Percentiles rank a stretch among this genome's conserved stretches.
Evolutionary conservation across 2,329 filamentous ascomycete species (phyloP).

Genomic region (Zelopaecilomyces penicillatus): DNA sequence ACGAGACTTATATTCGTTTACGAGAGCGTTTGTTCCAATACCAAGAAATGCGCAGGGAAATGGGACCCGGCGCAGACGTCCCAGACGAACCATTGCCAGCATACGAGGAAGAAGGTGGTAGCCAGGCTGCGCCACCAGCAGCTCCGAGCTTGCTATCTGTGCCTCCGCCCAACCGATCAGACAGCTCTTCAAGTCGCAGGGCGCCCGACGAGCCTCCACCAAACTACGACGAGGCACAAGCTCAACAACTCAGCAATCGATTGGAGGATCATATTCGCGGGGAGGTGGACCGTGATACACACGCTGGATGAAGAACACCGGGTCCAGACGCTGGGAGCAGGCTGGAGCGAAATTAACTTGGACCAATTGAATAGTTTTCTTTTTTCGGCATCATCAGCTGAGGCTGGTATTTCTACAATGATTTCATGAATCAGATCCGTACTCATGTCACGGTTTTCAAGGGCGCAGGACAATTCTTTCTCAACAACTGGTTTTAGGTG

Average conservation of each 20-base stretch:
- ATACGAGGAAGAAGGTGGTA: constrained; percentile 56
- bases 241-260: constrained; percentile 50
- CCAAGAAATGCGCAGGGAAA: constrained; percentile 64
- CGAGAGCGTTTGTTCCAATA: constrained; percentile 78
- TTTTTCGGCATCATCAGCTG: too few relatives aligned
- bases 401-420: too few relatives aligned
- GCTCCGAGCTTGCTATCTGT: constrained; percentile 15
- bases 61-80: constrained; percentile 54
- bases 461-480: too few relatives aligned
- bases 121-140: constrained; percentile 13
- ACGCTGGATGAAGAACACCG: constrained; percentile 16
- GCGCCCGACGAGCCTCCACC: constrained; percentile 72
- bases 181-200: constrained; percentile 29
- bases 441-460: too few relatives aligned
- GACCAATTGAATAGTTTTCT: too few relatives aligned
- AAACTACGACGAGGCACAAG: constrained; percentile 85
- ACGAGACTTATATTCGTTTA: constrained; percentile 71
- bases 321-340: too few relatives aligned
- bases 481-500: too few relatives aligned
- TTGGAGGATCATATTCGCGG: constrained; percentile 65
- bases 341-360: too few relatives aligned
- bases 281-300: constrained; percentile 54
- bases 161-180: constrained; percentile 22
- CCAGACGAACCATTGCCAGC: constrained; percentile 82
- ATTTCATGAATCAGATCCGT: too few relatives aligned